Conservation (phyloP, 305 asterid species). For the Solanum hybrid region DNA sequence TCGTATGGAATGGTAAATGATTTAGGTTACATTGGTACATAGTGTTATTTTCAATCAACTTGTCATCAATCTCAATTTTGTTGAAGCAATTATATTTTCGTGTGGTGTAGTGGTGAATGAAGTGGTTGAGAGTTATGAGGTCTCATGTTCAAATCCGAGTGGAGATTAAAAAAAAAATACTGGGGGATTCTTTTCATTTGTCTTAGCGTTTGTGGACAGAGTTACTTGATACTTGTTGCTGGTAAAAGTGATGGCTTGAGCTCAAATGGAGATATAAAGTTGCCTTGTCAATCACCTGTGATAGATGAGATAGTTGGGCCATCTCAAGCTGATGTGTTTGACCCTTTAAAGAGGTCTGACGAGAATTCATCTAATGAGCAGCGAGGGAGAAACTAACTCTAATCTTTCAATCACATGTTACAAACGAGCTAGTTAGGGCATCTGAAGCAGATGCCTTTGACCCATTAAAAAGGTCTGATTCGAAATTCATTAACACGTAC, state of each 20-base stretch:
- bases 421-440: slow-evolving; percentile 15
- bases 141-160: neutral
- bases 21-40: neutral
- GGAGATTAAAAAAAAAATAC: neutral
- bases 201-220: neutral
- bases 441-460: slow-evolving; percentile 16
- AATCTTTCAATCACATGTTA: neutral
- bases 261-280: slow-evolving; percentile 41
- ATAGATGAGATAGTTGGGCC: slow-evolving; percentile 29
- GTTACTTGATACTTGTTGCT: neutral
- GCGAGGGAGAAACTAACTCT: slow-evolving; percentile 20
- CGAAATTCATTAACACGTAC: slow-evolving; percentile 8
- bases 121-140: neutral
- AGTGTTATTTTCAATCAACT: neutral
- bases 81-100: neutral
- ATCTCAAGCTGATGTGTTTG: slow-evolving; percentile 17
- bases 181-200: neutral
- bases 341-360: slow-evolving; percentile 14
- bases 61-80: neutral
- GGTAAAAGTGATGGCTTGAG: slow-evolving; percentile 48
- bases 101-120: neutral
- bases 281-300: slow-evolving; percentile 16
- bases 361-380: slow-evolving; percentile 23
- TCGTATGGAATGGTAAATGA: neutral
- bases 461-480: slow-evolving; percentile 9